These are phyloP conservation scores for Wickerhamomyces xylosicus DNA, from an alignment of 805 yeast species.

Conservation along the genomic window DNA sequence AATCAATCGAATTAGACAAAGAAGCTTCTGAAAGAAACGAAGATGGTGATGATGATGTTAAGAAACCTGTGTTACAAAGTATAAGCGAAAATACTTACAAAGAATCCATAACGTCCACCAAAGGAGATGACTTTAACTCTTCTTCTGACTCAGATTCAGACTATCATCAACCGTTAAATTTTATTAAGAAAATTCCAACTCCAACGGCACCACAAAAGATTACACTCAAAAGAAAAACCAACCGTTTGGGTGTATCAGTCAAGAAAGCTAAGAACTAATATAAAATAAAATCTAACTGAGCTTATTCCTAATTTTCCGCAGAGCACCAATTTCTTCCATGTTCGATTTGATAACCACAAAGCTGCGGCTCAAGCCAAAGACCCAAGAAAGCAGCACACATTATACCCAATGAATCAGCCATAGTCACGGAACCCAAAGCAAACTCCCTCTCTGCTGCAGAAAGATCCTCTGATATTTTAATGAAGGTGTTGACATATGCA, in stretches of 20 bases:
- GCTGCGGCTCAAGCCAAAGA: slow-evolving; percentile 57
- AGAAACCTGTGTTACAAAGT: no score
- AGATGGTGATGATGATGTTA: background rate
- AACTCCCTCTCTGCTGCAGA: slow-evolving; percentile 52
- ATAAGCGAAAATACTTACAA: no score
- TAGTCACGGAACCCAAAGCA: slow-evolving; percentile 73
- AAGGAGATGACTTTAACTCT: no score
- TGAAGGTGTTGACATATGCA: slow-evolving; percentile 81
- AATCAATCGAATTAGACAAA: background rate
- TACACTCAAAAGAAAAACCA: slow-evolving; percentile 10
- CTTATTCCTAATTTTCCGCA: no score
- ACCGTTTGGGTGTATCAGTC: slow-evolving; percentile 9
- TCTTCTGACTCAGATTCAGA: slow-evolving; percentile 12
- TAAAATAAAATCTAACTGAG: no score
- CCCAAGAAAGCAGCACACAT: slow-evolving; percentile 73
- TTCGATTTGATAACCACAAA: slow-evolving; percentile 62
- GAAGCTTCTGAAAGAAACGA: background rate
- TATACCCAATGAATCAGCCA: slow-evolving; percentile 79
- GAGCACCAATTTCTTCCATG: slow-evolving; percentile 78
- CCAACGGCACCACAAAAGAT: slow-evolving; percentile 6
- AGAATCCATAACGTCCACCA: no score
- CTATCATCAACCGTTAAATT: slow-evolving; percentile 8
- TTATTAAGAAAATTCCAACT: background rate
- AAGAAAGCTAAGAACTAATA: slow-evolving; percentile 6
- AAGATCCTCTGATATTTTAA: slow-evolving; percentile 57